Conservation (phyloP, 73 alveolate genomes). For the Paramecium sonneborni region DNA sequence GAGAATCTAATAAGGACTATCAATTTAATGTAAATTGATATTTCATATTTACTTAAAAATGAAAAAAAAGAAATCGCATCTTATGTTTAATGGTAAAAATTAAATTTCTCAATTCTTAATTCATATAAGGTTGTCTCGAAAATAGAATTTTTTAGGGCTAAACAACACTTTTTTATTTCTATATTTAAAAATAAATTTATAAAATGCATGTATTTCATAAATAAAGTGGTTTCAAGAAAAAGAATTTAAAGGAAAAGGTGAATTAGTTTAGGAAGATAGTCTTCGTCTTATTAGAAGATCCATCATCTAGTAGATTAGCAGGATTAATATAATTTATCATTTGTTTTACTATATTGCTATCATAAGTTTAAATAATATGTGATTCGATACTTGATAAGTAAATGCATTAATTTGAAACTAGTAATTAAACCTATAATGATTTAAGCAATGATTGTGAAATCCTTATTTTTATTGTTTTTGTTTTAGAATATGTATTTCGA, state of each 20-base stretch:
- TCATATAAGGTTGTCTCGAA: too few relatives aligned
- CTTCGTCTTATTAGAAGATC: background rate
- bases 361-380: background rate
- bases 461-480: background rate
- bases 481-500: background rate
- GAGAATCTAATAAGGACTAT: too few relatives aligned
- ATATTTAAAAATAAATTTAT: background rate
- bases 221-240: background rate
- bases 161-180: too few relatives aligned
- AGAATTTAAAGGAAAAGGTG: conserved; percentile 8
- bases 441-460: conserved; percentile 7
- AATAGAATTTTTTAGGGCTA: too few relatives aligned
- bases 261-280: background rate
- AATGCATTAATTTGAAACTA: background rate
- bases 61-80: too few relatives aligned
- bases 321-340: background rate
- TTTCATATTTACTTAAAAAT: too few relatives aligned
- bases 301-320: conserved; percentile 25
- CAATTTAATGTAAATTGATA: too few relatives aligned
- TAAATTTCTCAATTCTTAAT: too few relatives aligned
- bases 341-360: background rate
- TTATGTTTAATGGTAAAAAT: too few relatives aligned
- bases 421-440: background rate
- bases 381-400: conserved; percentile 10
- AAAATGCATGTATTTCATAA: background rate